Base-by-base conservation (phyloP, 1,139 yeast genomes). In the Tardiomyces depauwii region DNA sequence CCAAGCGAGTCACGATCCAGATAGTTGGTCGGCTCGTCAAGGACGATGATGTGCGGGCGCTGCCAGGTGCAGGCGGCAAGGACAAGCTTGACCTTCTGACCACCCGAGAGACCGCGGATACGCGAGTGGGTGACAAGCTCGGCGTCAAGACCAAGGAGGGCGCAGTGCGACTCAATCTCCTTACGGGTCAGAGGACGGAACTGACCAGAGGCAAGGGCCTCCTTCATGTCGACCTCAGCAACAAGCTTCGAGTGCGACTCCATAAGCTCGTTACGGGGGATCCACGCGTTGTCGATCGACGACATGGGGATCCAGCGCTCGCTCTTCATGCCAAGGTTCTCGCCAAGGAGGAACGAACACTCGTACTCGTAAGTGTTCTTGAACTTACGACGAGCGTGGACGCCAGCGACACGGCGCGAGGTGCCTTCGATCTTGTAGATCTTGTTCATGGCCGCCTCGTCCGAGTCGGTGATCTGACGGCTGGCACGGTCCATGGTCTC, bases 401-500 rank as follows among this genome's bases (percentile, higher is more conserved):
- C 88, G 72, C 86, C 96, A 54, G 80, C 80, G 71, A 91, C 82
- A 78, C 96, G 88, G 82, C 98, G 89, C 73, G 87, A 88, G 58
- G 97, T 80, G 74, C 96, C 96, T 73, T 91, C 98, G 67, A 91
- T 79, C 82, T 85, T 88, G 89, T 88, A 91, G 74, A 91, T 83
- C 82, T 89, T 91, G 91, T 89, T 88, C 98, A 91, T 91, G 70
- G 94, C 86, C 73, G 82, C 80, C 78, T 89, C 96, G 76, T 91
- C 98, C 63, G 78, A 77, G 76, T 91, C 98, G 70, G 85, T 88
- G 70, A 91, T 87, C 74, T 84, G 93, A 81, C 98, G 87, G 72
- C 94, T 87, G 71, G 98, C 98, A 80, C 97, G 87, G 79, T 91
- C 98, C 97, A 91, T 91, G 74, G 98, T 91, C 80, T 91, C 98